Percentiles rank a stretch among this genome's conserved stretches.
Evolutionary conservation across 768 basidiomycete genomes (phyloP).

Genomic region (Tephrocybe sp.): DNA sequence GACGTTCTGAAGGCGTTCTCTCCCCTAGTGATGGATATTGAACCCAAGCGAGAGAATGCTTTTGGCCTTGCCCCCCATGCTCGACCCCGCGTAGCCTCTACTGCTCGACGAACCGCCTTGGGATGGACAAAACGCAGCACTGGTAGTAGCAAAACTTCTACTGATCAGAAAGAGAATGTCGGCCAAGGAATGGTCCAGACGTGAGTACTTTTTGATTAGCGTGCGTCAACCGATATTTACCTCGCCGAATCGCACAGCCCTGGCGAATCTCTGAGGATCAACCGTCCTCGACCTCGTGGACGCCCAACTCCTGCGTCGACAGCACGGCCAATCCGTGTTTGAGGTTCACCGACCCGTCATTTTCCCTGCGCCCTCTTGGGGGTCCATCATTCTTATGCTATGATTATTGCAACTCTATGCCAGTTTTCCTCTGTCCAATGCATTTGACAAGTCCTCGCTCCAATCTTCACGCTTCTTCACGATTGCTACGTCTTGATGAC

Average conservation of each 20-base stretch:
- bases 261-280: slow-evolving; percentile 47
- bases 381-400: slow-evolving; percentile 12
- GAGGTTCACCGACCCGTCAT: slow-evolving; percentile 7
- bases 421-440: neutral
- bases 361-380: neutral
- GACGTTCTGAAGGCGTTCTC: slow-evolving; percentile 44
- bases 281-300: slow-evolving; percentile 50
- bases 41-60: slow-evolving; percentile 38
- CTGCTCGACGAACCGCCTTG: slow-evolving; percentile 53
- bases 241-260: slow-evolving; percentile 31
- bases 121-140: slow-evolving; percentile 68
- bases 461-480: slow-evolving; percentile 12
- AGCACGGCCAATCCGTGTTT: slow-evolving; percentile 37
- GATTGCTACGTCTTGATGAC: slow-evolving; percentile 13
- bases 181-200: slow-evolving; percentile 46
- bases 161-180: slow-evolving; percentile 58
- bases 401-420: slow-evolving; percentile 12
- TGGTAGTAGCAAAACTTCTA: slow-evolving; percentile 40
- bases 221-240: neutral
- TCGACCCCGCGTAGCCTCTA: slow-evolving; percentile 55
- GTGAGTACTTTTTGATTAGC: slow-evolving; percentile 41
- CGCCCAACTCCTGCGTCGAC: slow-evolving; percentile 45
- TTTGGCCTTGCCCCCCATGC: slow-evolving; percentile 33
- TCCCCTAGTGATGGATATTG: slow-evolving; percentile 36
- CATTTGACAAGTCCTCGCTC: neutral